Evolutionary conservation across 2,329 filamentous ascomycete genomes (phyloP).

Genomic region (Bretziella fagacearum): DNA sequence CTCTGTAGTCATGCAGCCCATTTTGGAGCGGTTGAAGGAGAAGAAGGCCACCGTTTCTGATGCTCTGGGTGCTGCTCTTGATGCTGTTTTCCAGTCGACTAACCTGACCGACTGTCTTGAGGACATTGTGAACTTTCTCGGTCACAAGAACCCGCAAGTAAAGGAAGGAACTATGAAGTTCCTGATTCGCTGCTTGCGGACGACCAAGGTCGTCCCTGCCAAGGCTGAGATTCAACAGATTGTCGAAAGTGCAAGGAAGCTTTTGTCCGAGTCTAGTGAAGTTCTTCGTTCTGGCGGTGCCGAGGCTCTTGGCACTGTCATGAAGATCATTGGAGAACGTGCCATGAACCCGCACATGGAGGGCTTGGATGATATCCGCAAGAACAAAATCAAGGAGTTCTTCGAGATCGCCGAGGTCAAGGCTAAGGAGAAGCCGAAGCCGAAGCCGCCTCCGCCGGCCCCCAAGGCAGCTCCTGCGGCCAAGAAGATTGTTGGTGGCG

Average conservation of each 20-base stretch:
- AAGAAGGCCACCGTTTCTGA: constrained; percentile 86
- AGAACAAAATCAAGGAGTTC: constrained; percentile 89
- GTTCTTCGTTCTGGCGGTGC: constrained; percentile 74
- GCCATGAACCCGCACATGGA: constrained; percentile 89
- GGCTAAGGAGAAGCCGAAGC: constrained; percentile 58
- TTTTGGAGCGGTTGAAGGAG: constrained; percentile 92
- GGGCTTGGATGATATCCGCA: constrained; percentile 85
- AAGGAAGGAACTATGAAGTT: constrained; percentile 94
- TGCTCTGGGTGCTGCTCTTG: constrained; percentile 69
- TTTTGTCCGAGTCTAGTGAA: constrained; percentile 78
- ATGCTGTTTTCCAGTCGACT: constrained; percentile 49
- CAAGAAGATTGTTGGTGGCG: constrained; percentile 29
- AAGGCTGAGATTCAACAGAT: constrained; percentile 72
- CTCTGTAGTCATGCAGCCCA: constrained; percentile 62
- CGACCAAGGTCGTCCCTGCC: constrained; percentile 64
- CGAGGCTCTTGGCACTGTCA: constrained; percentile 80
- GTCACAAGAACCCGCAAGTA: constrained; percentile 93
- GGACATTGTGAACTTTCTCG: constrained; percentile 68
- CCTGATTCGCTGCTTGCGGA: constrained; percentile 70
- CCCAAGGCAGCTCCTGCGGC: constrained; percentile 31
- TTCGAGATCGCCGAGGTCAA: constrained; percentile 44
- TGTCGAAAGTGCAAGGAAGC: constrained; percentile 75
- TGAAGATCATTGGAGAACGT: constrained; percentile 97
- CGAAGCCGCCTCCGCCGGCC: constrained; percentile 57
- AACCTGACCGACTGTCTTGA: constrained; percentile 74